Base-by-base conservation (phyloP, 345 rosid genomes). In the Citrus sp. region DNA sequence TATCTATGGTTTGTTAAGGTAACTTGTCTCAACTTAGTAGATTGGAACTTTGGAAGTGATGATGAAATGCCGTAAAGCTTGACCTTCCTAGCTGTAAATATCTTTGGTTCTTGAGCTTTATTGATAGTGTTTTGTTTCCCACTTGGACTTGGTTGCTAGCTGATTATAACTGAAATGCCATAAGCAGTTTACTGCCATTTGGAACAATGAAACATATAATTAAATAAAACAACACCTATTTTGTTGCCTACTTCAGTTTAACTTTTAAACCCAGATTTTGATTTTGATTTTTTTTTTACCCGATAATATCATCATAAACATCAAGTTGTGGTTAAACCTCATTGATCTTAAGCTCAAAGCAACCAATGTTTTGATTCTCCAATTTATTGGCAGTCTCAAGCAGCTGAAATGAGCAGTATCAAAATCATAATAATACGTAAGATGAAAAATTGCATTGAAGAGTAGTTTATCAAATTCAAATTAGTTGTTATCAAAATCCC, bases 81-180 rank as follows among this genome's bases (percentile, higher is more conserved):
- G 67, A 42, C 22, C 74, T 67, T 76, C 51, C 68, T 62, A 70
- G 62, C 40, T 70, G 77, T 67, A 38, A 56, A 55, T 56, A 67
- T 35, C 4, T 12, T 42, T 32, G 70, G 72, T 34, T 66, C 55
- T 32, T 66, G 9, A 49, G 64, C 70, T 64, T 22, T 6, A 2
- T 9, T 30, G 62, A 55, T 34, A 14, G 37, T 66, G 25, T 54
- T 19, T 54, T 14, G 54, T 55, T 66, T 76, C 78, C 70, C 51
- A 46, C 51, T 42, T 42, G 49, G 49, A 34, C 34, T 76, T 49
- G 72, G 32, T 10, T 19, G 5, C 54, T 18, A 70, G 42, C 25
- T 49, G 22, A 46, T 46, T 46, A 46, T 13, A 46, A 46, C 51
- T 13, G 51, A 46, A 46, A 46, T 46, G 51, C 51, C 51, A 13